These are phyloP conservation scores for Rhododendron williamsianum DNA, from an alignment of 148 eudicot species.

Conservation along the genomic window DNA sequence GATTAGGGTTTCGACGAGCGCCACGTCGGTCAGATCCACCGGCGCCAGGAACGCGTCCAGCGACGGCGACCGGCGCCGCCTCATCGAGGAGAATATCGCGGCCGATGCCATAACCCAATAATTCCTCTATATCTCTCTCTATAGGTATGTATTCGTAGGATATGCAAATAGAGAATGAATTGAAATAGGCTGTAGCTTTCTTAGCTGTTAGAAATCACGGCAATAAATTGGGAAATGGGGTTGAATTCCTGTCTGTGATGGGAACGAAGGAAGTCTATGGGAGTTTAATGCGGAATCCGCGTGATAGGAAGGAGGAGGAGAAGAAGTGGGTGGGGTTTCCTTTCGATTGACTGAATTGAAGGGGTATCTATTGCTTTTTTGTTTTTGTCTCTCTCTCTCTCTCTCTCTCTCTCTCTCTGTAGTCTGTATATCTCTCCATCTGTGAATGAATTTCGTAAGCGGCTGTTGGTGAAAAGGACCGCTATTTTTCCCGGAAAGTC, in stretches of 20 bases:
- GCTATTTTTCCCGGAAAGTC: neutral
- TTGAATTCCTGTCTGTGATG: neutral
- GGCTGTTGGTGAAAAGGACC: slow-evolving; percentile 6
- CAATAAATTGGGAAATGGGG: neutral
- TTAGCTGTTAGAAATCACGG: neutral
- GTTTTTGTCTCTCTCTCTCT: neutral
- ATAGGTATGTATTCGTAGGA: neutral
- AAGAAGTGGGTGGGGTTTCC: neutral
- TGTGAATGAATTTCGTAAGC: neutral
- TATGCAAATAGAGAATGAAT: neutral
- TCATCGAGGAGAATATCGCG: slow-evolving; percentile 62
- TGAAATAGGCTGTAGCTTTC: neutral
- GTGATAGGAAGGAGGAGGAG: neutral
- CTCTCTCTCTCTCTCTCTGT: too few relatives aligned
- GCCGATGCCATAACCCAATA: slow-evolving; percentile 54
- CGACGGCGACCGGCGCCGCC: slow-evolving; percentile 71
- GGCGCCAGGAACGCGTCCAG: slow-evolving; percentile 85
- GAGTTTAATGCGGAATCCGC: slow-evolving; percentile 8
- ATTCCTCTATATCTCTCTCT: neutral
- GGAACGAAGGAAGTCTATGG: too few relatives aligned
- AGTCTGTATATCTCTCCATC: too few relatives aligned
- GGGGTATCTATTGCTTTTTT: neutral
- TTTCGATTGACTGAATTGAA: slow-evolving; percentile 7
- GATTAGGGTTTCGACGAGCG: slow-evolving; percentile 47
- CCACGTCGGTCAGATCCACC: slow-evolving; percentile 54